These are phyloP conservation scores for Boeremia lycopersici DNA, from an alignment of 2,329 filamentous ascomycete genomes.

Conservation along the genomic window DNA sequence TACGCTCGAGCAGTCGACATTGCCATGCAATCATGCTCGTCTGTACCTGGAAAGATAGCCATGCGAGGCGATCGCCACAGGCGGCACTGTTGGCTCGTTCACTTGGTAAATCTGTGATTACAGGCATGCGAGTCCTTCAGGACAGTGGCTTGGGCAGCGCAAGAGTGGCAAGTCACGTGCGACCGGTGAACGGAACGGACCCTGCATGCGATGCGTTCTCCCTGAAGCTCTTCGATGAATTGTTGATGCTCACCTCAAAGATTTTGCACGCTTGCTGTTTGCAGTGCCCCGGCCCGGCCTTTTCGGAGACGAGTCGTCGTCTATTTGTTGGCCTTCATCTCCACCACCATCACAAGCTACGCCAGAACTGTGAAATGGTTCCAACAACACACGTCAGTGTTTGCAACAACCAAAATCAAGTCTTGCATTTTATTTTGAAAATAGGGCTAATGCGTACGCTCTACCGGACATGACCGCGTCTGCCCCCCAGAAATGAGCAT, in stretches of 20 bases:
- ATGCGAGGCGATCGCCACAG: background rate
- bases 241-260: background rate
- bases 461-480: background rate
- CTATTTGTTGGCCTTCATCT: background rate
- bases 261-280: background rate
- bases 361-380: background rate
- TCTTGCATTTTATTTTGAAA: background rate
- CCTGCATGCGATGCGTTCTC: constrained; percentile 3
- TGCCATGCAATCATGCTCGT: background rate
- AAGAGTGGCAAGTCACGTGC: constrained; percentile 2
- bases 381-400: background rate
- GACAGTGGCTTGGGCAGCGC: background rate
- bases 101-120: background rate
- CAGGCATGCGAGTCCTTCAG: background rate
- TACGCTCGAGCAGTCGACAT: no score
- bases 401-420: background rate
- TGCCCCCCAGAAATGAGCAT: background rate
- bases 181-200: constrained; percentile 6
- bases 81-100: background rate
- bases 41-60: background rate
- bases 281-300: background rate
- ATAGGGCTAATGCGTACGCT: background rate
- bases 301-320: background rate
- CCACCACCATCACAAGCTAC: background rate
- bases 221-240: background rate